These are phyloP conservation scores for Suillus discolor DNA, from an alignment of 768 basidiomycete species.

Conservation along the genomic window DNA sequence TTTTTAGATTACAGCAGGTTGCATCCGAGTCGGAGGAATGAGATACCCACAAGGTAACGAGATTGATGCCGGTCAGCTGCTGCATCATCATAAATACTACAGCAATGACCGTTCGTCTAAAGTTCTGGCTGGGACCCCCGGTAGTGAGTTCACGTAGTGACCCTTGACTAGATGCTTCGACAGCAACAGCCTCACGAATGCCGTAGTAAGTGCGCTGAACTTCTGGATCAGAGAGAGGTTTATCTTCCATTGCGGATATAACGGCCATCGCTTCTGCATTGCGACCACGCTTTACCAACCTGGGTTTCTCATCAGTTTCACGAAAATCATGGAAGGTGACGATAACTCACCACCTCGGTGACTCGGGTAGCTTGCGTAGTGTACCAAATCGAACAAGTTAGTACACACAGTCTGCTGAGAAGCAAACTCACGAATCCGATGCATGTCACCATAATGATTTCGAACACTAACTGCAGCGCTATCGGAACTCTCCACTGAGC, in stretches of 20 bases:
- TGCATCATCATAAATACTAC: conserved; percentile 31
- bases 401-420: neutral
- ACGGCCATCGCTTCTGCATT: conserved; percentile 42
- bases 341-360: conserved; percentile 32
- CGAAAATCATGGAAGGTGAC: neutral
- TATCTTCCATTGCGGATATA: conserved; percentile 44
- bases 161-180: conserved; percentile 27
- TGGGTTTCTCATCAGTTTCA: neutral
- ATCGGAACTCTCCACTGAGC: conserved; percentile 46
- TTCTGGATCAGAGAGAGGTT: conserved; percentile 30
- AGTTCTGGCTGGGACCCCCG: conserved; percentile 43
- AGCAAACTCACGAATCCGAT: conserved; percentile 32
- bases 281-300: conserved; percentile 29
- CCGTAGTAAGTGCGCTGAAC: conserved; percentile 40
- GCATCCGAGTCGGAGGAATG: neutral
- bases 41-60: conserved; percentile 28
- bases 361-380: conserved; percentile 34
- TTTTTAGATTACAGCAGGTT: neutral
- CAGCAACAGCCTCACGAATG: conserved; percentile 39
- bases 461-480: conserved; percentile 43
- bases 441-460: conserved; percentile 39
- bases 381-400: neutral
- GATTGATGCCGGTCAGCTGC: conserved; percentile 34
- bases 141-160: conserved; percentile 39
- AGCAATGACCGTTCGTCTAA: conserved; percentile 27